Evolutionary conservation across 1,284 basidiomycete species (phyloP), one percentile per base, ranked within the genome.

Genomic region (Trichosporon sp.): DNA sequence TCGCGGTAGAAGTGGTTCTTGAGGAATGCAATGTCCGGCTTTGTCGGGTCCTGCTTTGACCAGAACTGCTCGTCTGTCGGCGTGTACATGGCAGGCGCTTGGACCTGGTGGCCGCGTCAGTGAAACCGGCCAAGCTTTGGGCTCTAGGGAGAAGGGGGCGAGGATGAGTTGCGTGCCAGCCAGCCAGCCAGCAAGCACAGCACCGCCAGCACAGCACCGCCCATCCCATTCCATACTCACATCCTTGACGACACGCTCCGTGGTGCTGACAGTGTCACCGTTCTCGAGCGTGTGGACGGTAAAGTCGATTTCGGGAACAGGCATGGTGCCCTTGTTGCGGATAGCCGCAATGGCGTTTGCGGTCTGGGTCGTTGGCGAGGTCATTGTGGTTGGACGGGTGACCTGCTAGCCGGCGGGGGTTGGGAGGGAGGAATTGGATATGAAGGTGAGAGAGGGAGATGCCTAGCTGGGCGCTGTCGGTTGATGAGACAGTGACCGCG

Each of bases 1-100:
- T 98, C 95, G 61, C 95, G 88, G 80, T 98, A 98, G 77, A 99
- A 97, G 82, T 99, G 95, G 74, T 98, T 98, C 85, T 99, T 99
- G 69, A 99, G 85, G 81, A 95, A 99, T 33, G 92, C 93, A 73
- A 98, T 86, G 81, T 98, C 91, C n/a, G 92, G 93, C 78, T 94
- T 95, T 36, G 88, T 85, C 57, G 86, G 86, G 81, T 94, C 90
- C 70, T 87, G 86, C 68, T 87, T 86, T 65, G 89, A 89, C 82
- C 88, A 95, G 85, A 98, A 97, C 80, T 99, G 92, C 67, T 91
- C 91, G 73, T 92, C 88, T 3, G 93, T 94, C 0, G 95, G 95
- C 63, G 89, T 86, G 69, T 85, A 85, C 88, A 96, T 95, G 60
- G 95, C 95, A 23, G 93, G 93, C 23, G 92, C 92, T 87, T 95